Evolutionary conservation across 23 red algal species (phyloP), one percentile per base, ranked within the genome.

Genomic region (Pyropia yezoensis): DNA sequence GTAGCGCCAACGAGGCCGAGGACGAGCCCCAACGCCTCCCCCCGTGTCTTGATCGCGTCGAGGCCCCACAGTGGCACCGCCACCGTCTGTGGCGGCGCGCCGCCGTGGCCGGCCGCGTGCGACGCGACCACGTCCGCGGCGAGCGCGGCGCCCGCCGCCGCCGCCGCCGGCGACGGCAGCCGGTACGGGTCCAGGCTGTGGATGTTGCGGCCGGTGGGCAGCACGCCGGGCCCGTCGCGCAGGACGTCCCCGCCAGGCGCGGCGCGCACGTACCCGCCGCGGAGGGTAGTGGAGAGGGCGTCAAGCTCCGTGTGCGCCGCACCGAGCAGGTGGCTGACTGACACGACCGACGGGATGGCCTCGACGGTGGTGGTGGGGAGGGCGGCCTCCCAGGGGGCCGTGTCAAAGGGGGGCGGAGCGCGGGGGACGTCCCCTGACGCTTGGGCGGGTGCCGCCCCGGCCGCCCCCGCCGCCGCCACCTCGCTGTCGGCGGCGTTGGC

Each of bases 171-270:
- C 20, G 80, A 74, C 22, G 82, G 82, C 50, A 87, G 49, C 34
- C 82, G 60, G 65, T 75, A 87, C 50, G 82, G 82, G 27, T 87
- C 82, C 61, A 87, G 62, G 60, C 70, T 70, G 29, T 87, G 82
- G 69, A 87, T 87, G 71, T 87, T 87, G 49, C 71, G 64, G 21
- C 82, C 82, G 22, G 82, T 87, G 55, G 82, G 82, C 29, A 87
- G 58, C 15, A 87, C 70, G 39, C 61, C 58, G 18, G 71, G 61
- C 4, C 82, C 82, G 45, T 87, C 82, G 18, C 82, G 70, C 24
- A 87, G 33, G 20, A 87, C 33, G 58, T 87, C 82, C 54, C 82
- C 82, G 21, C 82, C 82, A 3, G 82, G 82, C 3, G 75, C 70
- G 14, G 82, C 70, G 54, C 67, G 71, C 18, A 87, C 75, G 54